Base-by-base conservation (phyloP, 495 filamentous ascomycete genomes). In the Talaromyces thailandensis region DNA sequence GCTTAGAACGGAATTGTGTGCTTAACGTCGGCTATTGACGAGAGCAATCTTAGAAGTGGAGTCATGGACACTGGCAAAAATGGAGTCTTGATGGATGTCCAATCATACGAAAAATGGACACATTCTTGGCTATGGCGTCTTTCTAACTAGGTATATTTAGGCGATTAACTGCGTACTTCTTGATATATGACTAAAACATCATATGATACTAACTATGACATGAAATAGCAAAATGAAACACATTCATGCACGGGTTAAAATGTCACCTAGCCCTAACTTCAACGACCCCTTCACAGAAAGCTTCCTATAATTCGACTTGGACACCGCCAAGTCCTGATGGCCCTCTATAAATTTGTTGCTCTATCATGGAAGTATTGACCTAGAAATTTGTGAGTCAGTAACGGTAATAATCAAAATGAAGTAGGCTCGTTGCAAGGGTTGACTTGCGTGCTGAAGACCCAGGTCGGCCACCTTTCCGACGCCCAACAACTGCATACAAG, bases 401-500 rank as follows among this genome's bases (percentile, higher is more conserved):
- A 29, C 14, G 18, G 29, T 61, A 52, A 56, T 18, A 45, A 61
- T 21, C n/a, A 43, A 50, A 2, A 6, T 28, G 24, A 14, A 56
- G 24, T 23, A 31, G 9, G 21, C 5, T 18, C 11, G 1, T 40
- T 24, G 53, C 9, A 24, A 24, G 3, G 26, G 11, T 45, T 58
- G 7, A 86, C 86, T 83, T 79, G 96, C 91, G 77, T 91, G 83
- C 69, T 86, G 81, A 61, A 82, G 80, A 0, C 90, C 87, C 56
- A 97, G 70, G 40, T 93, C 81, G 28, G 83, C 81, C 23, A 96
- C 79, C 45, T 77, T 84, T 70, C 87, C 82, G 1, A 86, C 91
- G 2, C 93, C 93, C 9, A 96, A 78, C 60, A 98, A 77, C 63
- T 89, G 84, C 91, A 98, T 94, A 65, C 86, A 85, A 4, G 91